These are phyloP conservation scores for Phycomyces nitens DNA, from an alignment of 192 early-diverging fungal species.

Conservation along the genomic window DNA sequence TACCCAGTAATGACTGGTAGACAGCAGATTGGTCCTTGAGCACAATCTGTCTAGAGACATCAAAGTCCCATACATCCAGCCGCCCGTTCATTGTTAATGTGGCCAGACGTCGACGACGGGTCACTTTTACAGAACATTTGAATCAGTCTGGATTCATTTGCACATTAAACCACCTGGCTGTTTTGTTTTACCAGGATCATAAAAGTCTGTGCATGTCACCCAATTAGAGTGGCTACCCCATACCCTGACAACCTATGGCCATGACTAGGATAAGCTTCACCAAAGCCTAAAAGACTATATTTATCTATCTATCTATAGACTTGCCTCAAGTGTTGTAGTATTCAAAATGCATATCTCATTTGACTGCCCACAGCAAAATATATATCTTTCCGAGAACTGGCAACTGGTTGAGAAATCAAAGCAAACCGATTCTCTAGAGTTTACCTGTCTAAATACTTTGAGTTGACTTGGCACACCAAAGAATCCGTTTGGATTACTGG, in stretches of 20 bases:
- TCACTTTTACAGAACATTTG: conserved; percentile 24
- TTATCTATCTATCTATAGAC: neutral
- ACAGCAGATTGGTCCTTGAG: conserved; percentile 38
- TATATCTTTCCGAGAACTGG: conserved; percentile 38
- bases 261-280: neutral
- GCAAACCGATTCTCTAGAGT: no score
- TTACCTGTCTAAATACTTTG: conserved; percentile 37
- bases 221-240: conserved; percentile 58
- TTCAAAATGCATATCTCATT: conserved; percentile 53
- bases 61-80: conserved; percentile 52
- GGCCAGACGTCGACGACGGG: conserved; percentile 36
- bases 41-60: conserved; percentile 39
- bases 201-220: conserved; percentile 48
- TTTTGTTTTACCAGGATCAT: conserved; percentile 40
- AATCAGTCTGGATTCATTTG: no score
- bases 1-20: conserved; percentile 5
- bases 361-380: conserved; percentile 50
- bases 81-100: conserved; percentile 45
- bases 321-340: conserved; percentile 44
- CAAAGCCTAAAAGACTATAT: neutral
- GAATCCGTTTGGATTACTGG: conserved; percentile 39
- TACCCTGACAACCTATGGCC: conserved; percentile 44
- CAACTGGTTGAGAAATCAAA: neutral
- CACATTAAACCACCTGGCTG: no score
- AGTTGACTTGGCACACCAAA: conserved; percentile 45